These are phyloP conservation scores for Pinus albicaulis DNA, from an alignment of 75 land plant species.

Conservation along the genomic window DNA sequence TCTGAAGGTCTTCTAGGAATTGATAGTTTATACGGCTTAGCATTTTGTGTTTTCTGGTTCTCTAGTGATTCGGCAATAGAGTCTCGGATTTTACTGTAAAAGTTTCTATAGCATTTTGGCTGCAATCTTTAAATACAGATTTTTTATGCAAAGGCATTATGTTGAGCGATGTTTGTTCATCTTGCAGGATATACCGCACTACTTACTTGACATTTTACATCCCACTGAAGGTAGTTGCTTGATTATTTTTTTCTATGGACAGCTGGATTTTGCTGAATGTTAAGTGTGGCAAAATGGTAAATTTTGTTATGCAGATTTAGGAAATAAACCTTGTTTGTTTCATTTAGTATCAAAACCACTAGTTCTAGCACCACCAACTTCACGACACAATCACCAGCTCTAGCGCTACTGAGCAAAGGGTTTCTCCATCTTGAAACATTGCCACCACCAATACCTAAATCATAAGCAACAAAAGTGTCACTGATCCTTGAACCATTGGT, in stretches of 20 bases:
- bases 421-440: too few species aligned
- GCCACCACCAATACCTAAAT: too few species aligned
- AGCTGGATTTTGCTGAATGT: neutral
- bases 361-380: too few species aligned
- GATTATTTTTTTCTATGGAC: neutral
- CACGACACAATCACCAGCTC: too few species aligned
- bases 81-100: neutral
- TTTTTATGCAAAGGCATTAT: neutral
- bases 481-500: too few species aligned
- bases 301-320: neutral
- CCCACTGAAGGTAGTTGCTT: slow-evolving; percentile 53
- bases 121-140: neutral
- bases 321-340: neutral
- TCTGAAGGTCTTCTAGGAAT: neutral
- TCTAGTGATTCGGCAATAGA: neutral
- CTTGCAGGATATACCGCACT: slow-evolving; percentile 36
- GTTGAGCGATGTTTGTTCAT: neutral
- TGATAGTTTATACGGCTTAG: neutral
- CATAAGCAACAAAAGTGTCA: too few species aligned
- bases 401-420: too few species aligned
- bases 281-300: neutral
- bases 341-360: too few species aligned
- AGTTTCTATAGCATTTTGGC: neutral
- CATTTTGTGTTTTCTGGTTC: neutral
- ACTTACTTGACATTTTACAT: slow-evolving; percentile 65